Percentiles rank a stretch among this genome's conserved stretches.
phyloP scores from a whole-genome alignment of 139 green algal species.

The Volvox africanus region DNA sequence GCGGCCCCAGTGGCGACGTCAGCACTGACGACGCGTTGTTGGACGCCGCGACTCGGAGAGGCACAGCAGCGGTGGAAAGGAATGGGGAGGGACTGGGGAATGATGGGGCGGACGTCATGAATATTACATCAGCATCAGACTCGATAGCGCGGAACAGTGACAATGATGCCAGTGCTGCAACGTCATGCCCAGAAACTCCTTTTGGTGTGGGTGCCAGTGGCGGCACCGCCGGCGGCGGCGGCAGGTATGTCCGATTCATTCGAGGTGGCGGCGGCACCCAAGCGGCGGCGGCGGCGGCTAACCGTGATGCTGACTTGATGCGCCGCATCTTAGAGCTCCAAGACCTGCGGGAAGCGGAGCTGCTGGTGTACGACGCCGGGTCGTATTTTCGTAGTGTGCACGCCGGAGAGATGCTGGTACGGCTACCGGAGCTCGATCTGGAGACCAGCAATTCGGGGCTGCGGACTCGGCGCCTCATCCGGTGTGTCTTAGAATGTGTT shows the following conservation, averaged over 20 bases:
- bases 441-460: neutral
- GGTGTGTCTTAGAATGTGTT: neutral
- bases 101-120: too few relatives aligned
- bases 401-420: constrained; percentile 17
- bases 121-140: too few relatives aligned
- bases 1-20: too few relatives aligned
- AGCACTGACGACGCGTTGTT: too few relatives aligned
- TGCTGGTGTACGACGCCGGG: constrained; percentile 8
- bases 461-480: constrained; percentile 8
- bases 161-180: too few relatives aligned
- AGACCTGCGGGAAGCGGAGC: constrained; percentile 26
- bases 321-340: neutral
- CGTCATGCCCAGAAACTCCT: too few relatives aligned
- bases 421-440: constrained; percentile 32
- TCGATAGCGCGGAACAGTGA: too few relatives aligned
- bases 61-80: too few relatives aligned
- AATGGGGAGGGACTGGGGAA: too few relatives aligned
- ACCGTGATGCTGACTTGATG: neutral
- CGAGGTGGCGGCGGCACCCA: neutral
- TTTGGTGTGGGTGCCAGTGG: too few relatives aligned
- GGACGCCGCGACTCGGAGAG: too few relatives aligned
- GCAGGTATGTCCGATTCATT: neutral
- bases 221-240: neutral
- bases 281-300: neutral
- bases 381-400: neutral